Percentiles rank a stretch among this genome's conserved stretches.
phyloP scores from a whole-genome alignment of 768 basidiomycete species.

The Lactarius sanguifluus region DNA sequence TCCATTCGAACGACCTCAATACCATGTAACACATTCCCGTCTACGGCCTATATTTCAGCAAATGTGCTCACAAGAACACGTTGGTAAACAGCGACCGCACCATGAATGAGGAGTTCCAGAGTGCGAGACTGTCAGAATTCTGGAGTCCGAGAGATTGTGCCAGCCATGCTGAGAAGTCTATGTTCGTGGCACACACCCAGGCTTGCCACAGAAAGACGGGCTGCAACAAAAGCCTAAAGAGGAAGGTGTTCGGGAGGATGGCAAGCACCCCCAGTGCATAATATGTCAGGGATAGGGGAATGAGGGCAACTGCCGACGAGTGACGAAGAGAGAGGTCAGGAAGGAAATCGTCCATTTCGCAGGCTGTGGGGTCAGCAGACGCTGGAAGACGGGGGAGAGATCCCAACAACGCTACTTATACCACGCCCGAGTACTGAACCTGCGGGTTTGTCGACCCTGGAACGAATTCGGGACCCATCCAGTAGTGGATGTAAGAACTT shows the following conservation, averaged over 20 bases:
- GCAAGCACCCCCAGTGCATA: constrained; percentile 10
- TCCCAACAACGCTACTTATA: not conserved
- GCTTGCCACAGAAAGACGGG: constrained; percentile 2
- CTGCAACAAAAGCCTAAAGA: not conserved
- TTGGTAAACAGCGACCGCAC: not conserved
- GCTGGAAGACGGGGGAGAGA: not conserved
- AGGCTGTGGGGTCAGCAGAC: not conserved
- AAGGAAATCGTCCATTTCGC: not conserved
- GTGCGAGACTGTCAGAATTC: too few species aligned
- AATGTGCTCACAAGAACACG: not conserved
- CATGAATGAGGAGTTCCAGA: constrained; percentile 2
- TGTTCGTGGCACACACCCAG: not conserved
- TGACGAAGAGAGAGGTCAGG: constrained; percentile 5
- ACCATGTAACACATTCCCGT: not conserved
- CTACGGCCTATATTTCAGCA: not conserved
- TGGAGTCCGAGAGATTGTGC: too few species aligned
- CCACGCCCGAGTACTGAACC: not conserved
- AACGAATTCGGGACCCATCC: too few species aligned
- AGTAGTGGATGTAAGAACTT: too few species aligned
- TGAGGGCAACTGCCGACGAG: not conserved
- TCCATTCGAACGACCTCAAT: not conserved
- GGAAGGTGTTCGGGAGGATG: constrained; percentile 7
- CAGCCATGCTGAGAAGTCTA: constrained; percentile 2
- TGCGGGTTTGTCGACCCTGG: not conserved
- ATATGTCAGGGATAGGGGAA: constrained; percentile 6